A percentile compares a stretch with the other conserved stretches of the same genome.
These are phyloP conservation scores for Pulchroboletus neoregius DNA, from an alignment of 1,284 basidiomycete genomes.

Conservation along the genomic window DNA sequence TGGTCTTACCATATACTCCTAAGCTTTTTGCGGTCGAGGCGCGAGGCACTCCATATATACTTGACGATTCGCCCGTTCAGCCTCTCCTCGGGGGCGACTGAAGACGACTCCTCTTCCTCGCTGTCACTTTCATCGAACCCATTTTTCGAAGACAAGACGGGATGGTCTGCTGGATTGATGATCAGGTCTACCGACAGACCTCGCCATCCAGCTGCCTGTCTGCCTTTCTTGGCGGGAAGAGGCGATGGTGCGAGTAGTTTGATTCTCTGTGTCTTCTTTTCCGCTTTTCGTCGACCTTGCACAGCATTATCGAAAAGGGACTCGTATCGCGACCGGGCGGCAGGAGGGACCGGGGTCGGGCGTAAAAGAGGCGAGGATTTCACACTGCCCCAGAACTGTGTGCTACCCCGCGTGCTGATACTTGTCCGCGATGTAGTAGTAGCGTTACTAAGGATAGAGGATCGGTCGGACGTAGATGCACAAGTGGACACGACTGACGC, in stretches of 20 bases:
- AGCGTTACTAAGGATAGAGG: conserved; percentile 54
- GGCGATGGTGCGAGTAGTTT: conserved; percentile 37
- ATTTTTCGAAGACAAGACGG: conserved; percentile 17
- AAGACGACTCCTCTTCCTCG: conserved; percentile 25
- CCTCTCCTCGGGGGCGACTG: conserved; percentile 41
- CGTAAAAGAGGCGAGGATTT: conserved; percentile 38
- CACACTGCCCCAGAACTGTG: conserved; percentile 16
- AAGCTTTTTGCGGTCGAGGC: conserved; percentile 50
- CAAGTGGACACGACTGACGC: conserved; percentile 41
- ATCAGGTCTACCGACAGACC: conserved; percentile 72
- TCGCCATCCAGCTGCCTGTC: conserved; percentile 70
- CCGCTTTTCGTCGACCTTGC: conserved; percentile 43
- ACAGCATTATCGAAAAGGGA: conserved; percentile 59
- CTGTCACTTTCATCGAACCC: conserved; percentile 29
- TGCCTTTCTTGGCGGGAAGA: conserved; percentile 39
- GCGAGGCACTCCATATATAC: conserved; percentile 61
- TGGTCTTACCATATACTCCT: conserved; percentile 60
- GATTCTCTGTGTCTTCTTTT: conserved; percentile 33
- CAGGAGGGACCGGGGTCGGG: conserved; percentile 61
- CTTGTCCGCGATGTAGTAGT: conserved; percentile 48
- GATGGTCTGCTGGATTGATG: conserved; percentile 42
- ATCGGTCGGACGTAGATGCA: conserved; percentile 52
- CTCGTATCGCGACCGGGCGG: conserved; percentile 63
- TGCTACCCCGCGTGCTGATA: conserved; percentile 36
- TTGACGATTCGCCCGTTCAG: conserved; percentile 55